Conservation (phyloP, 106 monocot species). For the Narthecium ossifragum region DNA sequence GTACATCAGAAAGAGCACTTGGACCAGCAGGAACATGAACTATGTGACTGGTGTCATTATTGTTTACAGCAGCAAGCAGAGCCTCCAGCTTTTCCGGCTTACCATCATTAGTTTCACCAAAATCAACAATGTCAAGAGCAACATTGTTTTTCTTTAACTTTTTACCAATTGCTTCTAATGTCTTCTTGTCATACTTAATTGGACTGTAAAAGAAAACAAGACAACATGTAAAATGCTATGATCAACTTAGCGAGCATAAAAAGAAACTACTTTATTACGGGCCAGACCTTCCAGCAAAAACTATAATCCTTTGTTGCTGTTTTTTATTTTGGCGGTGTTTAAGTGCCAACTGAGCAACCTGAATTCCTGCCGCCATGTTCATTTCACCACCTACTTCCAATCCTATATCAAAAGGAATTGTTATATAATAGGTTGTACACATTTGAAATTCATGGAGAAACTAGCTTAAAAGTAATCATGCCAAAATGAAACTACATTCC, state of each 20-base stretch:
- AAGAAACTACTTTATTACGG: background rate
- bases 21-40: conserved; percentile 83
- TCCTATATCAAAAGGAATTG: conserved; percentile 21
- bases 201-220: conserved; percentile 47
- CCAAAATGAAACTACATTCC: background rate
- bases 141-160: conserved; percentile 97
- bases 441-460: background rate
- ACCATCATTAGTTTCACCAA: conserved; percentile 84
- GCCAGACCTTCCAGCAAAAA: conserved; percentile 84
- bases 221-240: conserved; percentile 4
- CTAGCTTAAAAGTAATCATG: too few relatives aligned
- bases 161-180: conserved; percentile 74
- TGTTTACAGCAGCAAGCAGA: conserved; percentile 77
- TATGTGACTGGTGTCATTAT: conserved; percentile 88
- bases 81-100: conserved; percentile 92
- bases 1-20: conserved; percentile 79
- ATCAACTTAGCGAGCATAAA: background rate
- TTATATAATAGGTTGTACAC: background rate
- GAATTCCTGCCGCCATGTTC: conserved; percentile 82
- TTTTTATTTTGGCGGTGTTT: conserved; percentile 98
- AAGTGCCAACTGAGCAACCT: conserved; percentile 96
- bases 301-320: conserved; percentile 96
- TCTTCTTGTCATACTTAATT: conserved; percentile 77
- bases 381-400: conserved; percentile 82
- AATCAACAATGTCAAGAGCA: conserved; percentile 88